Evolutionary conservation across 1,284 basidiomycete species (phyloP), one percentile per base, ranked within the genome.

Genomic region (Golubevia pallescens): DNA sequence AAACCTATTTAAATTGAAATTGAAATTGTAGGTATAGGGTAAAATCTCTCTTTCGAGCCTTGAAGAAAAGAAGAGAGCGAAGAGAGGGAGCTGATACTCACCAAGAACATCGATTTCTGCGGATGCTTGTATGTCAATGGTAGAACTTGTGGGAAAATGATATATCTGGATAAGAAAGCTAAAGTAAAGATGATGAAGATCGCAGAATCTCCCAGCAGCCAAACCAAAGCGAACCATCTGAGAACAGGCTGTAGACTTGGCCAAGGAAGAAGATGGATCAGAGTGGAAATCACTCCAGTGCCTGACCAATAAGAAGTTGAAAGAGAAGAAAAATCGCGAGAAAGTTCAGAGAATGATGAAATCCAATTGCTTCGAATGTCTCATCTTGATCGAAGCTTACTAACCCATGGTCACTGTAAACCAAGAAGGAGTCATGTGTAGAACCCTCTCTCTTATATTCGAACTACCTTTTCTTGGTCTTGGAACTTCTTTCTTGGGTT

Each of bases 381-480:
- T n/a, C n/a, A n/a, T n/a, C n/a, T n/a, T n/a, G n/a, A n/a, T n/a
- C 3, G 34, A 38, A 38, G 3, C 54, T 10, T 32, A 56, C 54
- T 21, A 5, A 56, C 54, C 54, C 54, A 56, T 56, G 13, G 54
- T 56, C 21, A 78, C 77, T 10, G 64, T 64, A 60, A 79, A 79
- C 77, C 77, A 79, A 3, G 73, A 75, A 2, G 77, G 74, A 1
- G 75, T 76, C 52, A 78, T 73, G 56, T 77, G 74, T 2, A 76
- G 67, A 19, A 76, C 68, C 2, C 74, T 66, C 21, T 74, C 69
- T 24, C 63, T 65, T 64, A 76, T 65, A 4, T 73, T 73, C 6
- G 62, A 52, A 62, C 61, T 61, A 24, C 55, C 32, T 60, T 67
- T 6, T 48, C 57, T 42, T 59, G 32, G 13, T 61, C 38, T 24